Base-by-base conservation (phyloP, 768 basidiomycete species). In the Tubosaeta brunneosetosa region DNA sequence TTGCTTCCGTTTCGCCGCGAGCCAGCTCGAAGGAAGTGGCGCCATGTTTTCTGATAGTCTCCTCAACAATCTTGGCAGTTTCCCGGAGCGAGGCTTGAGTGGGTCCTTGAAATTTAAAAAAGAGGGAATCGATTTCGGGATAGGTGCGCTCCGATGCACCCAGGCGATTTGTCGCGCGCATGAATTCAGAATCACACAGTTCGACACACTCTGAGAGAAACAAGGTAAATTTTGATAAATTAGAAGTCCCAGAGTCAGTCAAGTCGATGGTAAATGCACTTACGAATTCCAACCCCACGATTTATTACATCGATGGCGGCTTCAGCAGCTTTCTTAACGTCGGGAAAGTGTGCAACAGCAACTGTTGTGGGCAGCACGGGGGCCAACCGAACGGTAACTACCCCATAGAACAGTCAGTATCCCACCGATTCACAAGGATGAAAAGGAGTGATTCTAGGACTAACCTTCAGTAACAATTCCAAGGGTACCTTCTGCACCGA, bases 381-480 rank as follows among this genome's bases (percentile, higher is more conserved):
- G 1, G 93, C 81, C 10, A 97, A 76, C 5, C 90, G 77, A 42
- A 94, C 75, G 0, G 92, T 94, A 9, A 86, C 88, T 88, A 32
- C 33, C 10, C 26, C 48, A 38, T 14, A 44, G 42, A 36, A 36
- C 3, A 37, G 43, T 11, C 22, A 42, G 22, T 22, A 22, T 22
- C 22, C 22, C 22, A 22, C 22, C 22, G 22, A 13, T 5, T 43
- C 17, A 26, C 14, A n/a, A 26, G 17, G 8, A 26, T 22, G 11
- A 34, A 33, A n/a, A 25, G 33, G 3, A 36, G 2, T 17, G 32
- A 29, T 34, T 10, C 41, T 44, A 13, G 19, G 50, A 49, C 55
- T 5, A 42, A 81, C 88, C 83, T 75, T 97, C 93, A 1, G 91
- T 94, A 16, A 97, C 78, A 47, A 97, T 91, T 1, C 94, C 94